Base-by-base conservation (phyloP, 768 basidiomycete genomes). In the Kwoniella sp. region DNA sequence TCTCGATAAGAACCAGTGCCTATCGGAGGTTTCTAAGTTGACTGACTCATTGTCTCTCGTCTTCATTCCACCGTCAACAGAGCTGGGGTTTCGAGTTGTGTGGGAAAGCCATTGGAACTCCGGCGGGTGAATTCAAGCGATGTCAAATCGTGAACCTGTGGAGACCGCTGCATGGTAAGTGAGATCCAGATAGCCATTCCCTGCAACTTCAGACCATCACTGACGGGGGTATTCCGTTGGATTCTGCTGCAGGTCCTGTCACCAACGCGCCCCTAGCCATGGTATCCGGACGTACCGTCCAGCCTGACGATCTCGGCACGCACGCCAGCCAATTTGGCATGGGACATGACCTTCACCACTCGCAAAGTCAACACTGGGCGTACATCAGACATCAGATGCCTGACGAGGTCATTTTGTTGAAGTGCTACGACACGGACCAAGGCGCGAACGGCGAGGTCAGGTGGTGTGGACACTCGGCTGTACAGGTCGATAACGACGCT, bases 381-480 rank as follows among this genome's bases (percentile, higher is more conserved):
- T 74, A 74, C 45, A 69, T 74, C 52, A 57, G 65, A 30, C 73
- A 74, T 52, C 73, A 74, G 45, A 66, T 62, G 57, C 73, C 73
- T 15, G 65, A 74, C 55, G 70, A 74, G 62, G 57, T 69, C 61
- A 55, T 74, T 55, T 41, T 71, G 12, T 57, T 74, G n/a, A 71
- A 69, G 55, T 74, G 73, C 53, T 74, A 69, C 37, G 73, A 74
- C 48, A 58, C 70, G 25, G 61, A 48, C 15, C 67, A 71, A 31
- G 72, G 72, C 23, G 34, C 30, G 9, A 52, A 67, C 34, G 70
- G 67, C 3, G 54, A 52, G 17, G 70, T 64, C 13, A 47, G 60
- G 22, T 72, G 34, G 54, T 68, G 63, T n/a, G 67, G 59, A 3
- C 70, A 72, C 41, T 64, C 65, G 11, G 70, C 70, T 5, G 68